Evolutionary conservation across 2,329 filamentous ascomycete species (phyloP), one percentile per base, ranked within the genome.

Genomic region (Elsinoe arachidis): DNA sequence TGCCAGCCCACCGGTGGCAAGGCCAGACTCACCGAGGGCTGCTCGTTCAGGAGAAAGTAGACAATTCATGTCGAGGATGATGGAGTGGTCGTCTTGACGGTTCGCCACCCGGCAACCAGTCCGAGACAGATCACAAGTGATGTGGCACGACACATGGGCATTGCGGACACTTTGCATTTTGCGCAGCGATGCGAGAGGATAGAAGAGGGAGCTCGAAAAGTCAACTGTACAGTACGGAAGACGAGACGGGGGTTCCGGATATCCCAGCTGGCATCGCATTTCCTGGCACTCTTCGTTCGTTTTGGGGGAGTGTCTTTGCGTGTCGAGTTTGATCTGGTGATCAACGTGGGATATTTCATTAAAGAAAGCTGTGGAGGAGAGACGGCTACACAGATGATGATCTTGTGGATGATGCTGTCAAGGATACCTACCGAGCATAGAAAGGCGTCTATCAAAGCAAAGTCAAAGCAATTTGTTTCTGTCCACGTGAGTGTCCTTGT

Each of bases 41-140:
- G 93, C 89, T 97, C 93, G 76, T 99, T 99, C 90, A 87, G 93
- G 82, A 91, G 91, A 83, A 99, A 99, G 92, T 99, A 97, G 80
- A 89, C 73, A 77, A 72, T 68, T 70, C 69, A 64, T 69, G 38
- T 52, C 6, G n/a, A 58, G 56, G 55, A 58, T 38, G 55, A 54
- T 60, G 55, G 43, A 26, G 37, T 60, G 59, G 35, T 59, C 56
- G 57, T 53, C 26, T 23, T 39, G 23, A 17, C 38, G 23, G 46
- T 58, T 52, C 55, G 56, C 55, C 47, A 57, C 34, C 38, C 38
- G 56, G 44, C 43, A 30, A 19, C n/a, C 35, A 17, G 30, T 12
- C 30, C 44, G 30, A 55, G 60, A 56, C 57, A 61, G 58, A 63
- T 55, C 58, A 61, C 46, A 55, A 61, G 52, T 63, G 60, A 61